Conservation (phyloP, 192 early-diverging fungal species). For the Coemansia javaensis region DNA sequence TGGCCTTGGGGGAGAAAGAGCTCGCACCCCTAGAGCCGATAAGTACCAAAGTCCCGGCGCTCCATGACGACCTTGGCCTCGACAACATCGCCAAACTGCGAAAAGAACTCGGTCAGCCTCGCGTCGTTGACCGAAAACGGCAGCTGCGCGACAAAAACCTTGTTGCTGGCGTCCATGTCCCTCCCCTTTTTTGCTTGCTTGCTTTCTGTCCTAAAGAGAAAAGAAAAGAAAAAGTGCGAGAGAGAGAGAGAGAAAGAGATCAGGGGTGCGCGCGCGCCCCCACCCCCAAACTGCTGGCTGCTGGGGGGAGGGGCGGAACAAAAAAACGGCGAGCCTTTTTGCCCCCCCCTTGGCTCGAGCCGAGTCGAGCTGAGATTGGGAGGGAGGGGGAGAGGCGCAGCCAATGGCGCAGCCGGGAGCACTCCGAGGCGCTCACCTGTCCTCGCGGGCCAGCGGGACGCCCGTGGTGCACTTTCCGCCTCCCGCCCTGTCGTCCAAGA, state of each 20-base stretch:
- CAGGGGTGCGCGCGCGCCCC: too few species aligned
- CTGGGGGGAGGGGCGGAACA: not conserved
- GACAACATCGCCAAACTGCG: conserved; percentile 56
- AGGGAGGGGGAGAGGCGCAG: too few species aligned
- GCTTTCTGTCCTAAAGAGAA: not conserved
- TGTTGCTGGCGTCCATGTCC: conserved; percentile 3
- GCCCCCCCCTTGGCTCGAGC: not conserved
- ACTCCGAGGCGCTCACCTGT: too few species aligned
- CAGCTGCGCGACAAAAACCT: conserved; percentile 66
- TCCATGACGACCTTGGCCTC: conserved; percentile 66
- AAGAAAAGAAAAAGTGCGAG: not conserved
- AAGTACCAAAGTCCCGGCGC: conserved; percentile 50
- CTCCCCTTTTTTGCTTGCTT: not conserved
- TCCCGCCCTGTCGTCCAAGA: too few species aligned
- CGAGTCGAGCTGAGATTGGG: not conserved
- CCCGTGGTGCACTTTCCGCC: too few species aligned
- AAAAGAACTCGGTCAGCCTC: conserved; percentile 56
- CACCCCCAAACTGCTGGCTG: too few species aligned
- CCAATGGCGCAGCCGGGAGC: too few species aligned
- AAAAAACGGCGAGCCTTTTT: not conserved
- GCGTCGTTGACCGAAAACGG: conserved; percentile 64
- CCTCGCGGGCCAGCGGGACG: too few species aligned
- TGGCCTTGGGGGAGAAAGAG: too few species aligned
- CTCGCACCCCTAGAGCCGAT: too few species aligned
- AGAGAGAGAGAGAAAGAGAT: too few species aligned